Base-by-base conservation (phyloP, 495 filamentous ascomycete species). In the Talaromyces liani region DNA sequence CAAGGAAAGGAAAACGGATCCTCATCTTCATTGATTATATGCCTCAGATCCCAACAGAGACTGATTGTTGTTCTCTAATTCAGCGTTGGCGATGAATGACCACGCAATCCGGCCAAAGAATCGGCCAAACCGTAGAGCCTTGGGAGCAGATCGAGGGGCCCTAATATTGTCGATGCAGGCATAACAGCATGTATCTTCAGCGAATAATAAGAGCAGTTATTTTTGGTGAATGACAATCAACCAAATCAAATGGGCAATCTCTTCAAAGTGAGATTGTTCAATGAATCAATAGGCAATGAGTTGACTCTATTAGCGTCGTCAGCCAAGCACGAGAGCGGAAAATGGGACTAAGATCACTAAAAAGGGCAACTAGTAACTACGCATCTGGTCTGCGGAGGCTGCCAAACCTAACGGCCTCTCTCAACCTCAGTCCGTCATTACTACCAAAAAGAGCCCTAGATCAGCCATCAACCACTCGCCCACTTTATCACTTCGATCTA, bases 1-100 rank as follows among this genome's bases (percentile, higher is more conserved):
- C 85, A 72, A 89, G 88, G 69, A 93, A 93, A 65, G 85, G 84
- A 65, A 85, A 81, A 65, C 88, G 82, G 74, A 91, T 85, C 72
- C 87, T 85, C 87, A 90, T 89, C 6, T 10, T 7, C 22, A 24
- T 22, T 47, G 20, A 27, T 6, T 31, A 36, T 36, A 22, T 49
- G 45, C 7, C 45, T 20, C 45, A 49, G n/a, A 18, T 4, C 18
- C n/a, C n/a, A 20, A 9, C 6, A 49, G 22, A 58, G 29, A 34
- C 24, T 34, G 29, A 4, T n/a, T 36, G 14, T 20, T 36, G 56
- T 58, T 36, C 10, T 56, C 20, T 22, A 56, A 4, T 14, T 56
- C 53, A 29, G 53, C 27, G 22, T 29, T 56, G 27, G n/a, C 16
- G 45, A 18, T 20, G 45, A 49, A 49, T 55, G 29, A 58, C 31